phyloP scores from a whole-genome alignment of 164 flowering plant species.

The Piper betle region DNA sequence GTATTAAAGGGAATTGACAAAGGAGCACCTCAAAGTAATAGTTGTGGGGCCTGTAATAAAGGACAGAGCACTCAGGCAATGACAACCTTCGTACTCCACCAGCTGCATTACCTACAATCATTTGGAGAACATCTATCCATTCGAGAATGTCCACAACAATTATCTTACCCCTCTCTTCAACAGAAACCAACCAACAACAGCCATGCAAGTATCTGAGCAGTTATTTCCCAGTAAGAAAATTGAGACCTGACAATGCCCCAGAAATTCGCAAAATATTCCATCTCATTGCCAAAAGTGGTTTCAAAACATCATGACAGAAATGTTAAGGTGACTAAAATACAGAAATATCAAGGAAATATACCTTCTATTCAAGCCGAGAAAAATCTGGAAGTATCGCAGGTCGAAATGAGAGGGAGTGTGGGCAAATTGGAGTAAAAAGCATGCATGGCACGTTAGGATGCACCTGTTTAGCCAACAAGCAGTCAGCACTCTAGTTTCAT shows the following conservation, averaged over 20 bases:
- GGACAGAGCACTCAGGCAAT: too few species aligned
- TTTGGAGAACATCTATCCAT: too few species aligned
- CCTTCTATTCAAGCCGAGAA: constrained; percentile 90
- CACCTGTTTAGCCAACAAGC: constrained; percentile 47
- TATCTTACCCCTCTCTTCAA: too few species aligned
- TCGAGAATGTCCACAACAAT: too few species aligned
- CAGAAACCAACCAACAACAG: background rate
- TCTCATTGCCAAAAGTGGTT: background rate
- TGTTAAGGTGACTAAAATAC: background rate
- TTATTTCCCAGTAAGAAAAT: background rate
- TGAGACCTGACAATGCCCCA: background rate
- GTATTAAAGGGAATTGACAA: too few species aligned
- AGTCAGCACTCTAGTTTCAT: background rate
- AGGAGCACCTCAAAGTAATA: too few species aligned
- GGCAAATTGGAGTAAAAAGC: constrained; percentile 97
- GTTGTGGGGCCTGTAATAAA: too few species aligned
- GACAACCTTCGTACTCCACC: too few species aligned
- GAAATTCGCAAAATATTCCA: background rate
- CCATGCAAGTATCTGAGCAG: background rate
- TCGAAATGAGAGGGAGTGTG: constrained; percentile 95
- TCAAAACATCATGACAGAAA: background rate
- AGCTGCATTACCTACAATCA: too few species aligned
- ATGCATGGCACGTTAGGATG: constrained; percentile 99
- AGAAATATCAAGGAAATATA: background rate
- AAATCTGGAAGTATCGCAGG: constrained; percentile 99